Conservation (phyloP, 495 filamentous ascomycete species). For the Penicillium manginii region DNA sequence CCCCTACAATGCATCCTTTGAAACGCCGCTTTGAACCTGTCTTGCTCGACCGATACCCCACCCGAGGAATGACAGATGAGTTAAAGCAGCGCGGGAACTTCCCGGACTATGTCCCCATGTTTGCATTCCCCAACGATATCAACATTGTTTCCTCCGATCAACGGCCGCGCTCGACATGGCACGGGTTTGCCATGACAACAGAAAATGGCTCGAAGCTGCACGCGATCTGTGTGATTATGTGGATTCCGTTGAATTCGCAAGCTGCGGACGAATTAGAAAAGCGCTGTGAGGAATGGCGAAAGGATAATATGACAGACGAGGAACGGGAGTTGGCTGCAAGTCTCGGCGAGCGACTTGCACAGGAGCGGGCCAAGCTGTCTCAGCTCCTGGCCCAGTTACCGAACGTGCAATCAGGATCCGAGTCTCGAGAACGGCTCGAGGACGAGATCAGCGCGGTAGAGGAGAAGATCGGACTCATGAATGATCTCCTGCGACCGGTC, state of each 20-base stretch:
- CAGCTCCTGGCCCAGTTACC: slow-evolving; percentile 83
- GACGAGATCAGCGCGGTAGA: slow-evolving; percentile 95
- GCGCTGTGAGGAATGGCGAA: slow-evolving; percentile 91
- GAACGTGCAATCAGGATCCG: slow-evolving; percentile 75
- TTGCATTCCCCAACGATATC: slow-evolving; percentile 97
- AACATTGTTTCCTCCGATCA: slow-evolving; percentile 95
- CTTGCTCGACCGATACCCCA: slow-evolving; percentile 89
- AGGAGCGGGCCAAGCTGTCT: slow-evolving; percentile 87
- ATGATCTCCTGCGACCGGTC: slow-evolving; percentile 89
- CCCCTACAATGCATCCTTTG: slow-evolving; percentile 93
- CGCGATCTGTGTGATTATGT: slow-evolving; percentile 88
- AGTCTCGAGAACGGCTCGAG: slow-evolving; percentile 79
- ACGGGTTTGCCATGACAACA: slow-evolving; percentile 97
- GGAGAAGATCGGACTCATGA: slow-evolving; percentile 96
- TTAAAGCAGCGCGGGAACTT: slow-evolving; percentile 80
- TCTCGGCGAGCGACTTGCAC: slow-evolving; percentile 86
- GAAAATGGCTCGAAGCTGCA: slow-evolving; percentile 90
- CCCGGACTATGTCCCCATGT: slow-evolving; percentile 98
- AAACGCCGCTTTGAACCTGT: slow-evolving; percentile 94
- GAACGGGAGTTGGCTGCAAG: slow-evolving; percentile 93
- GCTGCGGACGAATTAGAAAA: slow-evolving; percentile 89
- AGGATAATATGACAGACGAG: slow-evolving; percentile 93
- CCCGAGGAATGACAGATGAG: slow-evolving; percentile 81
- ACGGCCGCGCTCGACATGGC: slow-evolving; percentile 91
- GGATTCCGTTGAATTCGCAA: slow-evolving; percentile 81